A percentile compares a stretch with the other conserved stretches of the same genome.
Conservation (phyloP, 306 rosid genomes). For the Malus domestica region DNA sequence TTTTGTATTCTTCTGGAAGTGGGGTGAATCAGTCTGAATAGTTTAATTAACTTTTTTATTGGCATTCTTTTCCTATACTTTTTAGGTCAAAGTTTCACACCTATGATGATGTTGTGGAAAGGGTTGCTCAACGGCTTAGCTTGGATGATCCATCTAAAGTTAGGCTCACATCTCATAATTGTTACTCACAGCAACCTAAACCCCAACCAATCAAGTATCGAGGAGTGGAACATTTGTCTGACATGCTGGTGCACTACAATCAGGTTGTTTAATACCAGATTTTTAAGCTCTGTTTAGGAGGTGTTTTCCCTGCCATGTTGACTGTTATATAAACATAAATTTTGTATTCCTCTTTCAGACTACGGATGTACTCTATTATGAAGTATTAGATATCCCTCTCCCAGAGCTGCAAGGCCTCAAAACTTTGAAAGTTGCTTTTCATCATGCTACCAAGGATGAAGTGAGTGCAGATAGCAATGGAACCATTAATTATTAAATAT, state of each 20-base stretch:
- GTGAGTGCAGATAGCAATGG: constrained; percentile 17
- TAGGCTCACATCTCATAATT: constrained; percentile 79
- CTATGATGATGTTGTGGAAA: constrained; percentile 66
- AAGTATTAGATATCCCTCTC: constrained; percentile 77
- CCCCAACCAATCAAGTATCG: constrained; percentile 75
- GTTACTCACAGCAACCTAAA: constrained; percentile 87
- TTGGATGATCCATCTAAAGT: constrained; percentile 75
- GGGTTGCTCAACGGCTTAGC: constrained; percentile 51
- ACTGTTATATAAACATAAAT: neutral
- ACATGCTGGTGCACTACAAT: constrained; percentile 71
- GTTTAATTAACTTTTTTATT: neutral
- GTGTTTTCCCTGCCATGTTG: neutral
- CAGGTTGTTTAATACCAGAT: constrained; percentile 30
- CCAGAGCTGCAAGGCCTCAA: constrained; percentile 77
- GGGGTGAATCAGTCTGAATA: neutral
- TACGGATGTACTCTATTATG: constrained; percentile 68
- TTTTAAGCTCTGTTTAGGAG: neutral
- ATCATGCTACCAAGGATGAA: constrained; percentile 75
- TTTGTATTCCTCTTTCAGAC: constrained; percentile 32
- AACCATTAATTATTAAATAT: neutral
- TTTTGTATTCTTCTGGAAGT: neutral
- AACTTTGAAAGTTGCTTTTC: constrained; percentile 71
- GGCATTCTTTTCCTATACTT: neutral
- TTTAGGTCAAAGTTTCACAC: constrained; percentile 56
- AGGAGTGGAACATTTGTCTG: constrained; percentile 70